phyloP scores from a whole-genome alignment of 192 early-diverging fungal species.

The Gamsiella multidivaricata region DNA sequence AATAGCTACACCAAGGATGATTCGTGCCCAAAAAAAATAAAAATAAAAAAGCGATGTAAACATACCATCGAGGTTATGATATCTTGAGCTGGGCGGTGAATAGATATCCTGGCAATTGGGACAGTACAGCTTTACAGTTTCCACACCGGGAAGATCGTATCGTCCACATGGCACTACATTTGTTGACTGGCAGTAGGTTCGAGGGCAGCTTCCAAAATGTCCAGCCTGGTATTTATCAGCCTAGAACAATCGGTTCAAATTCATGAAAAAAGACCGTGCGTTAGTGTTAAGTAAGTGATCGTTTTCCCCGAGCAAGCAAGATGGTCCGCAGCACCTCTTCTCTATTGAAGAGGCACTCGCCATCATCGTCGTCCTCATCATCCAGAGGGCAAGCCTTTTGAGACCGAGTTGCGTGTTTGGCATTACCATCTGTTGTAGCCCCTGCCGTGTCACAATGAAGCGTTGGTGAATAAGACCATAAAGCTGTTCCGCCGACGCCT shows the following conservation, averaged over 20 bases:
- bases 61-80: constrained; percentile 74
- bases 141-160: constrained; percentile 73
- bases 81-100: constrained; percentile 75
- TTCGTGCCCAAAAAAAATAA: constrained; percentile 22
- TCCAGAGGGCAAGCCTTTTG: too few relatives aligned
- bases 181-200: constrained; percentile 72
- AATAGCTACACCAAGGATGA: background rate
- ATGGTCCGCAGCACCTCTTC: too few relatives aligned
- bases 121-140: constrained; percentile 81
- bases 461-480: constrained; percentile 96
- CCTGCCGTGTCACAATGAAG: constrained; percentile 88
- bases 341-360: too few relatives aligned
- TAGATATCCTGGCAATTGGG: constrained; percentile 87
- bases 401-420: too few relatives aligned
- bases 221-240: constrained; percentile 79
- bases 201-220: constrained; percentile 82
- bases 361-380: background rate
- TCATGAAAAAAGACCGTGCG: background rate
- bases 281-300: too few relatives aligned
- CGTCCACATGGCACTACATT: constrained; percentile 78
- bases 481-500: constrained; percentile 88
- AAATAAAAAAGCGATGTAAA: background rate
- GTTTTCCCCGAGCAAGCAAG: too few relatives aligned
- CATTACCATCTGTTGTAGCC: constrained; percentile 87
- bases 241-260: constrained; percentile 27